Base-by-base conservation (phyloP, 805 yeast genomes). In the Wickerhamiella siamensis region DNA sequence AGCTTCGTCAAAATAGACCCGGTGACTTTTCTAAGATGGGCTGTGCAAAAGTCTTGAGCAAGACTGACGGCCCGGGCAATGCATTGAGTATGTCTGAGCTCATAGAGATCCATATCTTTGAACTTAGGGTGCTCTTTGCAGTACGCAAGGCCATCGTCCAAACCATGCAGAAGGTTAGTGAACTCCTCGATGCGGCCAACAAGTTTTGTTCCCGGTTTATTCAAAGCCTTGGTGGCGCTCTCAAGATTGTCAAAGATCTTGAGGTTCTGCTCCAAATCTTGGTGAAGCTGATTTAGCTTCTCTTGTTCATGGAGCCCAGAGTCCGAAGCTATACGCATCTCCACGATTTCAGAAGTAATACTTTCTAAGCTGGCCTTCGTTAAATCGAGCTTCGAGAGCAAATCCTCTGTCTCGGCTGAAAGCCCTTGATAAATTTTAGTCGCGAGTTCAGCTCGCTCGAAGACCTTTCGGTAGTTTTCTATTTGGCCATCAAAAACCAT, bases 51-150 rank as follows among this genome's bases (percentile, higher is more conserved):
- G 52, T 78, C 82, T 47, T 79, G 71, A 14, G 84, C 72, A 45
- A 88, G 64, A 0, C 91, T 75, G 37, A 84, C 66, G 1, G 93
- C 78, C 44, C 95, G 70, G 1, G 87, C 76, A 70, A 84, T 67
- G 53, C 95, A 83, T 51, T 83, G 93, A 47, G 81, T 74, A 61
- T 83, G 83, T 44, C 87, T 71, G 47, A 76, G 73, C 38, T 69
- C 70, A 56, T 82, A 84, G 2, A 74, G 54, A 21, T 77, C 88
- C 9, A 73, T 64, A 41, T 86, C 94, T 53, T 73, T 76, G 53
- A 80, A 79, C 43, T 76, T 76, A 5, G 65, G 59, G 41, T 77
- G 71, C 2, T 62, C 60, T 6, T 67, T 64, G 4, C 77, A 66
- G 55, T 83, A 87, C 2, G 53, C 60, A 31, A 87, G 59, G 29